A percentile compares a stretch with the other conserved stretches of the same genome.
Evolutionary conservation across 345 rosid genomes (phyloP).

Genomic region (Ricinus communis): DNA sequence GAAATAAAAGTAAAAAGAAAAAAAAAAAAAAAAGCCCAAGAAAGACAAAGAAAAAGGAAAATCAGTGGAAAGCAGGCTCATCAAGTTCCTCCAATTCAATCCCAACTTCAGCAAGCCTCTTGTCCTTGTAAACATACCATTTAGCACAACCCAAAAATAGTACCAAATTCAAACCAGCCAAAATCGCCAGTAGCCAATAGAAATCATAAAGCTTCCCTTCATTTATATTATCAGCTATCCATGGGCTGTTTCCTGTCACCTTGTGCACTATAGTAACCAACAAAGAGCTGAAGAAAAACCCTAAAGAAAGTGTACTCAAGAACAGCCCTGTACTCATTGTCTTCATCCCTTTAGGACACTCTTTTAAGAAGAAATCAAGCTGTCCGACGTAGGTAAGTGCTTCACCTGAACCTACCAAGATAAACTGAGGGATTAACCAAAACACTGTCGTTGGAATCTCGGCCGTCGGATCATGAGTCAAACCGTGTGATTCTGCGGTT

Average conservation of each 20-base stretch:
- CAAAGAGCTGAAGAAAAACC: conserved; percentile 77
- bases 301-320: conserved; percentile 81
- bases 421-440: conserved; percentile 78
- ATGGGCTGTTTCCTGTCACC: conserved; percentile 54
- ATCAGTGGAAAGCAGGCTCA: conserved; percentile 43
- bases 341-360: conserved; percentile 99
- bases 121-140: conserved; percentile 94
- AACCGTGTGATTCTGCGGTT: conserved; percentile 42
- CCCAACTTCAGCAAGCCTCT: conserved; percentile 68
- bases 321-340: conserved; percentile 93
- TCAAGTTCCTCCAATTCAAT: conserved; percentile 62
- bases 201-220: conserved; percentile 72
- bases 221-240: conserved; percentile 87
- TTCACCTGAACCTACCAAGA: conserved; percentile 84
- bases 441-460: conserved; percentile 69
- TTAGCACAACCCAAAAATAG: conserved; percentile 58
- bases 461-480: conserved; percentile 36
- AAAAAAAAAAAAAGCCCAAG: not conserved
- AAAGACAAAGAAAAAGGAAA: not conserved
- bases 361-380: conserved; percentile 85
- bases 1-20: no score
- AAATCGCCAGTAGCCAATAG: conserved; percentile 76
- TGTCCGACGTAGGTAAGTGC: conserved; percentile 88
- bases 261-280: conserved; percentile 73
- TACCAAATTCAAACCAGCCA: conserved; percentile 60